Base-by-base conservation (phyloP, 257 asterid genomes). In the Misopates orontium region DNA sequence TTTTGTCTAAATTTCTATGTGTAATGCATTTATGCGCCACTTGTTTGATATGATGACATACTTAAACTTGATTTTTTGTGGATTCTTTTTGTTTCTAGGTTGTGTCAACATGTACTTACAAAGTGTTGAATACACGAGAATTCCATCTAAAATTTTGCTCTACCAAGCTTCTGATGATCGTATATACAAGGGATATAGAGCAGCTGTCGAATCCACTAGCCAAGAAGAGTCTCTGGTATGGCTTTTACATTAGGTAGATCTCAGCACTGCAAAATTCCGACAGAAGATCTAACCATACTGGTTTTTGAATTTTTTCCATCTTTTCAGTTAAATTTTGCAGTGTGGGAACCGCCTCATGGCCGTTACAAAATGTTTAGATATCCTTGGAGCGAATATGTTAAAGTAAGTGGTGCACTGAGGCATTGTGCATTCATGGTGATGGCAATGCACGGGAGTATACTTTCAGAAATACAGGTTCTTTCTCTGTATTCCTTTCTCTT, bases 291-390 rank as follows among this genome's bases (percentile, higher is more conserved):
- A 10, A 31, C 21, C 36, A 28, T n/a, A 3, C 7, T 28, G 13
- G 18, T 36, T 11, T 13, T 19, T 5, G 15, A 13, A 1, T 13
- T 56, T 4, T 42, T 12, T 22, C 23, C 9, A 3, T 55, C n/a
- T 32, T 51, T 17, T 16, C 62, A 66, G 70, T 61, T 61, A 16
- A 14, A 83, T 60, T 94, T 90, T 71, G 99, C 99, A 11, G 57
- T 80, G 50, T 94, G 99, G 99, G 99, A 94, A 77, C 99, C 97
- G 0, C 97, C 99, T 72, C 99, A 94, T 55, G 99, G 99, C 25
- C 96, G 91, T 19, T 94, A 94, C 85, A 94, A 73, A 54, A 94
- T 90, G 97, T 85, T 86, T 51, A 82, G 72, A 1, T 94, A 88
- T 76, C 99, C 99, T 4, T 90, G 97, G 99, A 73, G 82, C 39